Base-by-base conservation (phyloP, 768 basidiomycete genomes). In the Tylopilus felleus region DNA sequence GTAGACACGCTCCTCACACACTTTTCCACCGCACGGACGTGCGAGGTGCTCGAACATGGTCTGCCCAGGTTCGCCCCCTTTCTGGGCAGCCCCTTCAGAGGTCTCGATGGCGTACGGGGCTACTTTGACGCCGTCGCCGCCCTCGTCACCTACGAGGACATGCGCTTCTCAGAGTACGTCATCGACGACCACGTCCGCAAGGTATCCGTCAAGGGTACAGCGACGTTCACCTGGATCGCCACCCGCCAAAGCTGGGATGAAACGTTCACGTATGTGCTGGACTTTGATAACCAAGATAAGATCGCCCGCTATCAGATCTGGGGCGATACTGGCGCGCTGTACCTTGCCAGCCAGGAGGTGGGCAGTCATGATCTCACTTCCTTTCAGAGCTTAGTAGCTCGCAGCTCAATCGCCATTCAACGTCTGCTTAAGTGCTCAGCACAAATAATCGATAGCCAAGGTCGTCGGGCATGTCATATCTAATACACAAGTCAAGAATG, bases 241-340 rank as follows among this genome's bases (percentile, higher is more conserved):
- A 81, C 80, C 5, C 61, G 65, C 41, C 72, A 85, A 63, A 74
- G 73, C 45, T 86, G 85, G 85, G 69, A 81, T 25, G 85, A 86
- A 71, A 75, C 73, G 16, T 87, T 86, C 60, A 68, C 73, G 9
- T 85, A 85, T 59, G 72, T 78, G 17, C 66, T 86, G 56, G 81
- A 81, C 63, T 85, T 85, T 62, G 84, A 85, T 51, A 73, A 80
- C 22, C 75, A 77, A 27, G 62, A 69, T 51, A 85, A 80, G 66
- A 71, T 87, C n/a, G 72, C 72, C 22, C 71, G 75, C 40, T 85
- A 84, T 74, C 80, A 86, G 61, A 76, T 86, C 2, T 87, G 85
- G 84, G 82, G 81, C 12, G 85, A 87, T 66, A 80, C 84, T 8
- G 84, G 83, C 12, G 80, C 84, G 6, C 77, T 81, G 10, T 84